Evolutionary conservation across 495 filamentous ascomycete species (phyloP), one percentile per base, ranked within the genome.

Genomic region (Aspergillus kassunensis): DNA sequence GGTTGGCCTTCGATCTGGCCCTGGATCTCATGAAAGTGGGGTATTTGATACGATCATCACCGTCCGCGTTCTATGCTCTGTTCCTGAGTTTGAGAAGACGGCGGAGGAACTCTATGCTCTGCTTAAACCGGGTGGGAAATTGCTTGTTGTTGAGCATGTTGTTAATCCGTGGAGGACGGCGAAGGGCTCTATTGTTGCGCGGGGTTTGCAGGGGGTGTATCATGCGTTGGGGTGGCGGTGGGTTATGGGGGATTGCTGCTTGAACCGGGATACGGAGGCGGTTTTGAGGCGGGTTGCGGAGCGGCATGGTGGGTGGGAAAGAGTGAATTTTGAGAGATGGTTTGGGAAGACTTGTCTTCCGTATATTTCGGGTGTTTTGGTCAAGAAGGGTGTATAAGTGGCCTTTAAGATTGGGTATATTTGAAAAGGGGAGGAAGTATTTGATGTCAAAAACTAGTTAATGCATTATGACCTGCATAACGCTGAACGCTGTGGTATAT

Each of bases 81-180:
- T 90, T 46, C 85, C 85, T 1, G 68, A 81, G 11, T 80, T 85
- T 27, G 72, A 81, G 55, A 57, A 58, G 10, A 81, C 85, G 37
- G 77, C 79, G 13, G 60, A 55, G 12, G 78, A 80, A 44, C 58
- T 90, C 47, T 90, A 88, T 67, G 48, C 57, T 3, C 69, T 84
- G 52, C 64, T 91, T 18, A 82, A 79, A 59, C 81, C 83, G 0
- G 87, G 87, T 9, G 88, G 87, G 0, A 61, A 73, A 35, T 76
- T 87, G 78, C 78, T 88, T 36, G 73, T 88, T 11, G 84, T 80
- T 36, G 88, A 91, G 72, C 88, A 91, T 69, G 84, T 90, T 29
- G 70, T 74, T 43, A 68, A 69, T 51, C 60, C 75, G 51, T 69
- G 75, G 59, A 61, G 67, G 34, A 66, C 60, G 61, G 62, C 66